Base-by-base conservation (phyloP, 176 grass and related monocot genomes). In the Bothriochloa decipiens region DNA sequence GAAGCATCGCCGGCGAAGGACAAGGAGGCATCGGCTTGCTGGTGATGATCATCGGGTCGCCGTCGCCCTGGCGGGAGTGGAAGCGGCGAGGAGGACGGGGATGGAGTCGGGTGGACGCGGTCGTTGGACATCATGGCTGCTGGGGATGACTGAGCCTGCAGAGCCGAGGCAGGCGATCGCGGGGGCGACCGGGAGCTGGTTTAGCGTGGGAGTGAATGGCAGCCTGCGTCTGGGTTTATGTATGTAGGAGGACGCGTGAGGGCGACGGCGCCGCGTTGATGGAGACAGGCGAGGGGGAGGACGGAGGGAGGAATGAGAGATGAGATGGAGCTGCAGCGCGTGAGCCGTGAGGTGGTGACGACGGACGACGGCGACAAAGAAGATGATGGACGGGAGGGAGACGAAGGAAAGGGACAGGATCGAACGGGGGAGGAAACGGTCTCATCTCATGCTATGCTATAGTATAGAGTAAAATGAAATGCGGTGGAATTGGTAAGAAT, bases 101-200 rank as follows among this genome's bases (percentile, higher is more conserved):
- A 58, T 10, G 65, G 65, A 42, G 62, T 3, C 32, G 88, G 83
- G 72, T 89, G 88, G 88, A 89, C 78, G 65, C 78, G 83, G 88
- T 89, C 83, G 33, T 35, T 4, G 33, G 33, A 1, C 33, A 77
- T 83, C 83, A 82, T 89, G 67, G 55, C 22, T 35, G 1, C 47
- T 35, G 33, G 33, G 3, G 35, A 18, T 26, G 46, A 66, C 25
- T 35, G 62, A 80, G 61, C 46, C 46, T n/a, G n/a, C n/a, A n/a
- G 46, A 49, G 42, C 3, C 11, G 45, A 47, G 45, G 14, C 46
- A 16, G 46, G 45, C 46, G 14, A 49, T 11, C 12, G 43, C 11
- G 43, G 46, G 14, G 13, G 13, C 46, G n/a, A n/a, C n/a, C n/a
- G n/a, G 72, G n/a, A n/a, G n/a, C n/a, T n/a, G n/a, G n/a, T n/a